Evolutionary conservation across 2,329 filamentous ascomycete species (phyloP), one percentile per base, ranked within the genome.

Genomic region (Verticillium klebahnii): DNA sequence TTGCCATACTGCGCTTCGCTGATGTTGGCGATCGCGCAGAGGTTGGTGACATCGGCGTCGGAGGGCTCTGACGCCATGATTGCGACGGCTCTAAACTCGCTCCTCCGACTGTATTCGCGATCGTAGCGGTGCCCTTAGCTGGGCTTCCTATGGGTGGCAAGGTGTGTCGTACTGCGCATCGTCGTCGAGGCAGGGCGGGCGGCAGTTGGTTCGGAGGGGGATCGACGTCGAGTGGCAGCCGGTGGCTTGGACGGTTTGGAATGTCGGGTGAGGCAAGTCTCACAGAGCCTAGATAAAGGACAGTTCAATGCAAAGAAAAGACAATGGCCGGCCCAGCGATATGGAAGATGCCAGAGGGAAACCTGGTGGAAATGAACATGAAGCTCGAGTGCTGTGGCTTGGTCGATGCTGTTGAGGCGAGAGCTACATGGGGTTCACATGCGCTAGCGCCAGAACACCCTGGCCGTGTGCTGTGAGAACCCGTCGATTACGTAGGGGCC

Each of bases 21-120:
- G 34, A 80, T 73, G 39, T 69, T 67, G 6, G 75, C 71, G 66
- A 81, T 76, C 57, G 81, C 79, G 62, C 78, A 74, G 66, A 82
- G 76, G 40, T 72, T 69, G 61, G 62, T 67, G 65, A 81, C 73
- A 45, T 75, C 69, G 2, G 70, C 71, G 56, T 78, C 72, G 23
- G 72, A 71, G 32, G 75, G 74, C 32, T 77, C 76, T 50, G 63
- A 45, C 61, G 64, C 64, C 70, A 72, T 72, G 32, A 31, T 64
- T 59, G 3, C 45, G 45, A 14, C 8, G 45, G 19, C 7, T 14
- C 9, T 52, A 52, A 12, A 8, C 19, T 52, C 14, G 11, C n/a
- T 23, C n/a, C 45, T 52, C 45, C 45, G 6, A 19, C 45, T 23
- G 8, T 52, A 52, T 52, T 52, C 4, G 19, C 19, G 45, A 23